Conservation (phyloP, 2,329 filamentous ascomycete genomes). For the Epichloe bromicola region DNA sequence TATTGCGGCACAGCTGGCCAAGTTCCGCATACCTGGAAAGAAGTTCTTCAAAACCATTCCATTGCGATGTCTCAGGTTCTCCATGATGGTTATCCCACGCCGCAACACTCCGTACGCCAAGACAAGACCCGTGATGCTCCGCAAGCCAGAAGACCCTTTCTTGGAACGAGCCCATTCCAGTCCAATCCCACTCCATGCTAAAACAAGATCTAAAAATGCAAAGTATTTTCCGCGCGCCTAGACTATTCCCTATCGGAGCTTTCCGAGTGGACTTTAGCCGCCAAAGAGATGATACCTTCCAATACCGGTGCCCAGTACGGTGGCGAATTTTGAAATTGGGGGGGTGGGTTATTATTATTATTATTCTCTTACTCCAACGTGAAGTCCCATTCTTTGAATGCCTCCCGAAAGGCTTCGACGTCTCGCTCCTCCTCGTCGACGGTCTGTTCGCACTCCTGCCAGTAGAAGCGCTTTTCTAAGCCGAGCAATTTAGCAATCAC, state of each 20-base stretch:
- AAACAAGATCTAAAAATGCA: neutral
- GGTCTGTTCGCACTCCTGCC: slow-evolving; percentile 73
- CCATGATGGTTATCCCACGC: neutral
- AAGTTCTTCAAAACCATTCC: neutral
- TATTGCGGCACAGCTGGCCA: too few species aligned
- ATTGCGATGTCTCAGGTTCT: neutral
- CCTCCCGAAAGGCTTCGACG: slow-evolving; percentile 63
- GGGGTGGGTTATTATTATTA: too few species aligned
- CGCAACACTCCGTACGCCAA: neutral
- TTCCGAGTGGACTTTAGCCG: neutral
- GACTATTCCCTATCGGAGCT: neutral
- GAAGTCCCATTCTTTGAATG: slow-evolving; percentile 83
- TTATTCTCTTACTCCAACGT: slow-evolving; percentile 27
- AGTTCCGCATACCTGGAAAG: too few species aligned
- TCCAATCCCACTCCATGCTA: neutral
- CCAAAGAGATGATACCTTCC: too few species aligned
- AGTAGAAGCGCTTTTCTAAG: slow-evolving; percentile 65
- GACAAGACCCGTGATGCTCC: neutral
- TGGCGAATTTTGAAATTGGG: too few species aligned
- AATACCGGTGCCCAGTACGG: too few species aligned
- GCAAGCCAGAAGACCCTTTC: neutral
- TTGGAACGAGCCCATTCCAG: neutral
- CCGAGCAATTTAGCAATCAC: slow-evolving; percentile 81
- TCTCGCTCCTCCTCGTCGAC: slow-evolving; percentile 68
- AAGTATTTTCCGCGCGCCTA: neutral